Conservation (phyloP, 129 eudicot genomes). For the Dittrichia graveolens region DNA sequence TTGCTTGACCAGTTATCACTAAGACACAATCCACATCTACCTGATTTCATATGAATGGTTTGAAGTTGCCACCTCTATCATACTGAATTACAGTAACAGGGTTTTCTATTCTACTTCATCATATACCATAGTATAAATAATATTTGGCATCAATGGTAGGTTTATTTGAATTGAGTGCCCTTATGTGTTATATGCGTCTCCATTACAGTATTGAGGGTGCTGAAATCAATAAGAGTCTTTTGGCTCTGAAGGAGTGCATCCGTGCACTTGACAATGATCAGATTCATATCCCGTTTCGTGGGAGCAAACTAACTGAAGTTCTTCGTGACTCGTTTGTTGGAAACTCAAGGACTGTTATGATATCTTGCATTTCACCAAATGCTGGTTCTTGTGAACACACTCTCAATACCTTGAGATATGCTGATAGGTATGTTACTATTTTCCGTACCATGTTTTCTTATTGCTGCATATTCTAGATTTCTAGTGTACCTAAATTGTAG, state of each 20-base stretch:
- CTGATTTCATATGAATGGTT: neutral
- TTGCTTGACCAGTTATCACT: neutral
- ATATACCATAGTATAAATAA: neutral
- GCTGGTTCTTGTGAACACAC: constrained; percentile 96
- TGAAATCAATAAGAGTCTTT: constrained; percentile 91
- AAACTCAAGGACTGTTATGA: constrained; percentile 93
- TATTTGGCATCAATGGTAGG: constrained; percentile 13
- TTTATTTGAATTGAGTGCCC: constrained; percentile 1
- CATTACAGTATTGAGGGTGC: constrained; percentile 89
- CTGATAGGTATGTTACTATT: constrained; percentile 59
- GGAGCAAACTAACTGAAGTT: constrained; percentile 96
- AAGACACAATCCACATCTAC: neutral
- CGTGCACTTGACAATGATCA: constrained; percentile 98
- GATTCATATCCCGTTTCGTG: constrained; percentile 95
- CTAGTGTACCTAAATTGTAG: neutral
- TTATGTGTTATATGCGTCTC: constrained; percentile 15
- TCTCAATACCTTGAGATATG: constrained; percentile 91
- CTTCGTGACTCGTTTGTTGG: constrained; percentile 96
- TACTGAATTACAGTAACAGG: neutral
- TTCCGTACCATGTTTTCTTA: neutral
- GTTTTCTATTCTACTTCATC: constrained; percentile 9
- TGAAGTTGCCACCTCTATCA: neutral
- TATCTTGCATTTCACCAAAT: constrained; percentile 90
- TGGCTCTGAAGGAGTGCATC: constrained; percentile 96
- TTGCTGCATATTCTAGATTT: constrained; percentile 8